Evolutionary conservation across 2,329 filamentous ascomycete genomes (phyloP).

Genomic region (Epichloe coenophiala): DNA sequence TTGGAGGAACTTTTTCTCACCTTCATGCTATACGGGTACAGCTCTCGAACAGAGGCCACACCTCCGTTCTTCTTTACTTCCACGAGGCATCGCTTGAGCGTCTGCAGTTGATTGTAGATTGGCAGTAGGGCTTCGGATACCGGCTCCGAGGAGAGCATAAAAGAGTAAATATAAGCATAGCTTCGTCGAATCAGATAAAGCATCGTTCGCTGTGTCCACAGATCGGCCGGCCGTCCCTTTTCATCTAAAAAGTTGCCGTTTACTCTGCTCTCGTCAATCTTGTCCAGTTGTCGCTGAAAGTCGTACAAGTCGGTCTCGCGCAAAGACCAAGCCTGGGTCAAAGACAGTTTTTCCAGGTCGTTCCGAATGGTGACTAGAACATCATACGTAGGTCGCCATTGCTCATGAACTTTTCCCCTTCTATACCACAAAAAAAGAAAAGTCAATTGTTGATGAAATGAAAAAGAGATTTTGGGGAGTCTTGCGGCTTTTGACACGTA

Average conservation of each 20-base stretch:
- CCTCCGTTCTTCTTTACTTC: slow-evolving; percentile 91
- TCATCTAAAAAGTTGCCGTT: slow-evolving; percentile 82
- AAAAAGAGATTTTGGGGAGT: not conserved
- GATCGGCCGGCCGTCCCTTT: slow-evolving; percentile 68
- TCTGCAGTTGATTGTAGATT: slow-evolving; percentile 92
- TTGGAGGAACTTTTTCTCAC: slow-evolving; percentile 27
- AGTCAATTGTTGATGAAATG: not conserved
- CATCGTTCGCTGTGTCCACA: slow-evolving; percentile 84
- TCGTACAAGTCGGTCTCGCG: slow-evolving; percentile 93
- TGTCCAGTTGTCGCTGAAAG: slow-evolving; percentile 82
- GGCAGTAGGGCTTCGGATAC: slow-evolving; percentile 91
- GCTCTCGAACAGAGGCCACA: slow-evolving; percentile 71
- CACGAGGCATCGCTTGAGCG: slow-evolving; percentile 73
- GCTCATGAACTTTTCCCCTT: slow-evolving; percentile 70
- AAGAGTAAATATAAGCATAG: slow-evolving; percentile 88
- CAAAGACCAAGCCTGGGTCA: slow-evolving; percentile 94
- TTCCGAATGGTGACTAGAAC: slow-evolving; percentile 73
- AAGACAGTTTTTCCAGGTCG: slow-evolving; percentile 77
- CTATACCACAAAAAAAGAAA: slow-evolving; percentile 27
- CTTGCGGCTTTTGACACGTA: slow-evolving; percentile 23
- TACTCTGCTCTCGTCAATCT: slow-evolving; percentile 72
- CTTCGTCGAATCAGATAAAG: slow-evolving; percentile 84
- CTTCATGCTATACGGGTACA: slow-evolving; percentile 99
- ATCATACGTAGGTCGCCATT: slow-evolving; percentile 68
- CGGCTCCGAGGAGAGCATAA: slow-evolving; percentile 87